phyloP scores from a whole-genome alignment of 257 asterid genomes.

The Solanum sejunctum region DNA sequence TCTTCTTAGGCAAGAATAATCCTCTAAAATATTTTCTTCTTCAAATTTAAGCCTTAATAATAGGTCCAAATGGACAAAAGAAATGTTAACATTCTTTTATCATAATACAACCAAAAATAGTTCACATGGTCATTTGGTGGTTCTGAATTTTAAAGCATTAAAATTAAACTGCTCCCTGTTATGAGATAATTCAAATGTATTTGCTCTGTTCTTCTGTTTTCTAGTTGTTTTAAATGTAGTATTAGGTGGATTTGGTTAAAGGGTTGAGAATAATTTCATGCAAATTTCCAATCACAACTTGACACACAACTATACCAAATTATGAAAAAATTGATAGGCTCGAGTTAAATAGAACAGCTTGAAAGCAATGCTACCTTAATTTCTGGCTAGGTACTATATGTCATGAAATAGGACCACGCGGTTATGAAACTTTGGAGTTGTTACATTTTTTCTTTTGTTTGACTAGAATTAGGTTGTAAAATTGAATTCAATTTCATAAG shows the following conservation, averaged over 20 bases:
- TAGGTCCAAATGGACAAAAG: background rate
- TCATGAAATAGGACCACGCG: background rate
- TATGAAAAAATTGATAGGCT: constrained; percentile 7
- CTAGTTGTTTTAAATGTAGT: constrained; percentile 28
- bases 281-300: constrained; percentile 1
- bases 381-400: constrained; percentile 1
- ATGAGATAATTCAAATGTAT: constrained; percentile 9
- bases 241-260: constrained; percentile 72
- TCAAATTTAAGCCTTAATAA: constrained; percentile 4
- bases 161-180: constrained; percentile 1
- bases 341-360: constrained; percentile 2
- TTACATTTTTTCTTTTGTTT: background rate
- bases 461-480: background rate
- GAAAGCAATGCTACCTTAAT: background rate
- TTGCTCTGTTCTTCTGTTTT: constrained; percentile 34
- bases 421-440: background rate
- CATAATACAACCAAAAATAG: constrained; percentile 9
- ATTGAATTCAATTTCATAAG: background rate
- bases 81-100: constrained; percentile 4
- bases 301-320: background rate
- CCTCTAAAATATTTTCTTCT: background rate
- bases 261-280: constrained; percentile 12
- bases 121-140: constrained; percentile 40
- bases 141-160: constrained; percentile 2
- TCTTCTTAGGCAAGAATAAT: constrained; percentile 7